Base-by-base conservation (phyloP, 2,329 filamentous ascomycete species). In the Seiridium unicorne region DNA sequence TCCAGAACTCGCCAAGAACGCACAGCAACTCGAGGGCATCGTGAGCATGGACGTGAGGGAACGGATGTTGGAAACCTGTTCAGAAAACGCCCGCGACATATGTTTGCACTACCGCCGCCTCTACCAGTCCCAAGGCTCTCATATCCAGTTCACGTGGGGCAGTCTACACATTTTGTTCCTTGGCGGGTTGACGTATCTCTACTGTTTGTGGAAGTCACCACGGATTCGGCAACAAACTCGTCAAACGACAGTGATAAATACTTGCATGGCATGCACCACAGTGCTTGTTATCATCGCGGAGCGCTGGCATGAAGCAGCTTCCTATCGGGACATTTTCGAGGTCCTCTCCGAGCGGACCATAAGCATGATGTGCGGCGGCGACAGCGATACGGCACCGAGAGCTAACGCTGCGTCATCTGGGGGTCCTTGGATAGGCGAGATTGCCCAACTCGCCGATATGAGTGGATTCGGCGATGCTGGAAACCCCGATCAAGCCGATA, bases 251-350 rank as follows among this genome's bases (percentile, higher is more conserved):
- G 61, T 71, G 8, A 72, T 62, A 61, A 69, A 58, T 36, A 68
- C 68, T 3, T 71, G 67, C 57, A 71, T 65, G 6, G 65, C 63
- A 35, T 71, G 71, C 49, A 73, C 67, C 0, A 73, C 71, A 44
- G 60, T 73, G 1, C 56, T 75, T 8, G 67, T 69, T 0, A 57
- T 72, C 6, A 71, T 74, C 18, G 70, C 71, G 0, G 70, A 75
- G 35, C 63, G 69, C 1, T 74, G 72, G 71, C 58, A 59, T 10
- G 58, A 44, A 10, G 73, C 69, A 1, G 65, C 69, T 1, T 68
- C 72, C 0, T 74, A 74, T 57, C 68, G 73, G 8, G 71, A 75
- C 54, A 68, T 72, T 9, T 74, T 74, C 49, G 71, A 73, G 18
- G 60, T 64, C 2, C 65, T 75, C 13, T 62, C 69, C n/a, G 57